Evolutionary conservation across 2,329 filamentous ascomycete genomes (phyloP), one percentile per base, ranked within the genome.

Genomic region (Huntiella moniliformis): DNA sequence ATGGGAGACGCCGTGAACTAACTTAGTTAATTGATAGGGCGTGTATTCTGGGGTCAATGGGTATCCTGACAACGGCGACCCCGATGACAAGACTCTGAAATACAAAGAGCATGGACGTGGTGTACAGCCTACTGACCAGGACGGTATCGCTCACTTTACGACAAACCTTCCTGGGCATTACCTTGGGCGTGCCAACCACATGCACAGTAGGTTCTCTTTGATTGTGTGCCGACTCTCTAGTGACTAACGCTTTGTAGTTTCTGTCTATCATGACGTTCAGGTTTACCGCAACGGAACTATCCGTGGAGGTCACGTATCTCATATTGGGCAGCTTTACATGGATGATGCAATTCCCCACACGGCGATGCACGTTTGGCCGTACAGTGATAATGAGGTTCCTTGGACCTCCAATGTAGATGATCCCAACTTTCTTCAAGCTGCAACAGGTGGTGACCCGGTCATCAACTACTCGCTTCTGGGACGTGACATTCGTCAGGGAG

Each of bases 321-420:
- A 79, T 57, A 67, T 79, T 28, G 74, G 75, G n/a, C 74, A 80
- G 57, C 58, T 75, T 46, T 79, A 75, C 61, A 73, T 77, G 55
- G 72, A 77, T 57, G 69, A 77, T 54, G 63, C 65, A 45, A 66
- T 79, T 32, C 66, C 74, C 50, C 50, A 57, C 4, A 55, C 61
- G 16, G 71, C 77, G 40, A 70, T 75, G 49, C 54, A 58, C 13
- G 59, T 60, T 0, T 54, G 58, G 2, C 72, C 73, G 1, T 72
- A 73, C 56, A 56, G 53, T 36, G 56, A 55, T 46, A 73, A 71
- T 56, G 63, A 58, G 0, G 63, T 67, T 52, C 52, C 56, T 0
- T 47, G 68, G 31, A 75, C 67, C 3, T 59, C 55, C 34, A 79
- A 79, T 54, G 59, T 58, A 2, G 61, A 71, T 0, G 75, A 79